These are phyloP conservation scores for Crithidia fasciculata DNA, from an alignment of 208 protist genomes.

Conservation along the genomic window DNA sequence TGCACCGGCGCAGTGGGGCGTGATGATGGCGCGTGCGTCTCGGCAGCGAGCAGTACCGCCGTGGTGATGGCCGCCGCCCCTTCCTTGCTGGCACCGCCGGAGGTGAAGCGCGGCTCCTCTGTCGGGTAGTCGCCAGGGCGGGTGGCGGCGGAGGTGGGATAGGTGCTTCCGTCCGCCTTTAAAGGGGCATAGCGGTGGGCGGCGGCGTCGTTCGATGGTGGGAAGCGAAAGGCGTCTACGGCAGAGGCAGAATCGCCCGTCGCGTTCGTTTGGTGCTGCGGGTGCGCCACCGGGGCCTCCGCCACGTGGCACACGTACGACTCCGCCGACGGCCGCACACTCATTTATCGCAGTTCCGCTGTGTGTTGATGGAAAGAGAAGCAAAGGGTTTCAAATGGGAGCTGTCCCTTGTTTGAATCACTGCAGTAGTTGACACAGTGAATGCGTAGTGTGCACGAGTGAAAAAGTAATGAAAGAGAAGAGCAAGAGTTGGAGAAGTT, in stretches of 20 bases:
- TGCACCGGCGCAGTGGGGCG: background rate
- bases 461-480: background rate
- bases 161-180: too few species aligned
- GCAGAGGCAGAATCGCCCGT: background rate
- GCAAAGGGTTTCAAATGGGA: background rate
- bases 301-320: constrained; percentile 33
- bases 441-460: background rate
- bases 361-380: background rate
- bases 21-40: background rate
- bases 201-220: background rate
- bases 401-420: too few species aligned
- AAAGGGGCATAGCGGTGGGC: constrained; percentile 3
- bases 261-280: background rate
- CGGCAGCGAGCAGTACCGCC: constrained; percentile 2
- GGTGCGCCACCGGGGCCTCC: constrained; percentile 4
- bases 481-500: background rate
- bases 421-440: too few species aligned
- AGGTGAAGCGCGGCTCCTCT: background rate
- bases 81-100: too few species aligned
- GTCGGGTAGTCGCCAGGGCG: background rate
- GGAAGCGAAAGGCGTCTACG: background rate
- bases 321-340: constrained; percentile 9
- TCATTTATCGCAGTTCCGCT: background rate
- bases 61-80: background rate
- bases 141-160: too few species aligned